A percentile compares a stretch with the other conserved stretches of the same genome.
phyloP scores from a whole-genome alignment of 805 yeast genomes.

The Sungouiella thailandica region DNA sequence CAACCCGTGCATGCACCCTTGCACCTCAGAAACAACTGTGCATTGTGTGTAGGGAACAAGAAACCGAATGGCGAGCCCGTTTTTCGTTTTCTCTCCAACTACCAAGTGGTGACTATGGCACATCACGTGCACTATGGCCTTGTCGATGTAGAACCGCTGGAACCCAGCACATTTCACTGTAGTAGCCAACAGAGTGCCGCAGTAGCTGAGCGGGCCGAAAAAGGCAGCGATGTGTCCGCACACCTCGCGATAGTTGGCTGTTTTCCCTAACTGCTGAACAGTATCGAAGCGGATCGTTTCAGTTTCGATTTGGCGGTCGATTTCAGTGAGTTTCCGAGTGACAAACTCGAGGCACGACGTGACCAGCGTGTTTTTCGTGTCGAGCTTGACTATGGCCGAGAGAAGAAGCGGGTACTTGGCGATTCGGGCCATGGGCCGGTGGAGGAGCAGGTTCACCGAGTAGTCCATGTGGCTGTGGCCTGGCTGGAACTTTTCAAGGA shows the following conservation, averaged over 20 bases:
- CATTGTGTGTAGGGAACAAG: constrained; percentile 5
- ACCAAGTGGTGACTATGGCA: constrained; percentile 4
- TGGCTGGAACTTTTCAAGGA: constrained; percentile 12
- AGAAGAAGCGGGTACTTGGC: constrained; percentile 12
- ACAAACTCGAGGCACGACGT: constrained; percentile 4
- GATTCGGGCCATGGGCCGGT: constrained; percentile 12
- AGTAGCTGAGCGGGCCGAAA: neutral
- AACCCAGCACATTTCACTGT: neutral
- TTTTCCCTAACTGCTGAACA: neutral
- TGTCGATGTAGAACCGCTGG: neutral
- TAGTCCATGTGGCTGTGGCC: constrained; percentile 9
- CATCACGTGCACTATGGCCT: neutral
- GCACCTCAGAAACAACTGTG: constrained; percentile 2
- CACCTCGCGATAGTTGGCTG: neutral
- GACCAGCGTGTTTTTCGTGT: constrained; percentile 1
- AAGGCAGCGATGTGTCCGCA: neutral
- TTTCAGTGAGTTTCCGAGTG: constrained; percentile 3
- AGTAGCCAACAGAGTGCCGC: neutral
- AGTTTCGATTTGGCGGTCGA: constrained; percentile 6
- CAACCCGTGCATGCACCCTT: constrained; percentile 5
- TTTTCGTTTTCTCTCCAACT: constrained; percentile 2
- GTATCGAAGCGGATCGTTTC: neutral
- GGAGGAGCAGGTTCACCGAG: constrained; percentile 11
- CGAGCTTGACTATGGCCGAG: constrained; percentile 3
- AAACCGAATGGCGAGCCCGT: neutral